phyloP scores from a whole-genome alignment of 225 moss, liverwort and hornwort genomes.

The Physcomitrellopsis africana region DNA sequence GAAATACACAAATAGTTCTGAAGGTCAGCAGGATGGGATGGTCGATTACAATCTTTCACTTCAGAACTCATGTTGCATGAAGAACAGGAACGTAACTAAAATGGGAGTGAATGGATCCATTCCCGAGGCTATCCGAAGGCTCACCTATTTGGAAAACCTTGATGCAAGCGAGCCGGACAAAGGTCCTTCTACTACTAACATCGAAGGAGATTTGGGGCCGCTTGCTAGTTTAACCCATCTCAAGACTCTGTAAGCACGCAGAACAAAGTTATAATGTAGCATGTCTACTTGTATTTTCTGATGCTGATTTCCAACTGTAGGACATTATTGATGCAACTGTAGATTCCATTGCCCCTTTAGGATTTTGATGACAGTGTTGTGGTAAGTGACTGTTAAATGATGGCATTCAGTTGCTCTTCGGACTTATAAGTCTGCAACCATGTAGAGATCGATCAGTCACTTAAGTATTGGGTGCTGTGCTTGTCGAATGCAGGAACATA shows the following conservation, averaged over 20 bases:
- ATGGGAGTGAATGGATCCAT: conserved; percentile 30
- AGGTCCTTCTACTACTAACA: background rate
- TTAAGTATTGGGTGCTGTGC: conserved; percentile 5
- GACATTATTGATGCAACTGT: too few relatives aligned
- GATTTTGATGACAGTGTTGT: background rate
- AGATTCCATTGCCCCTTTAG: too few relatives aligned
- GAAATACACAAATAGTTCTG: too few relatives aligned
- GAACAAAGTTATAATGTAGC: background rate
- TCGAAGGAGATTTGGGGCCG: conserved; percentile 42
- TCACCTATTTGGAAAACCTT: conserved; percentile 39
- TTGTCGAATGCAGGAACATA: conserved; percentile 39
- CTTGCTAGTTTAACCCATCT: conserved; percentile 46
- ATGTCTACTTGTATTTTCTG: background rate
- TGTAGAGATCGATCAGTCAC: background rate
- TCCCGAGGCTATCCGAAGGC: conserved; percentile 43
- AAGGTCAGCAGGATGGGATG: too few relatives aligned
- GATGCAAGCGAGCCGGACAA: conserved; percentile 15
- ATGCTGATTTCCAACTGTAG: background rate
- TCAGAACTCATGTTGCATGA: conserved; percentile 9
- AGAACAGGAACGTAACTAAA: conserved; percentile 43
- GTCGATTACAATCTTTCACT: background rate
- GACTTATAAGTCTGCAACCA: background rate
- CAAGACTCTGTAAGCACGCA: conserved; percentile 43
- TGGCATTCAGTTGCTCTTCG: background rate
- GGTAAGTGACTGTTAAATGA: background rate